Evolutionary conservation across 441 rosid species (phyloP).

Genomic region (Syzygium syzygioides): DNA sequence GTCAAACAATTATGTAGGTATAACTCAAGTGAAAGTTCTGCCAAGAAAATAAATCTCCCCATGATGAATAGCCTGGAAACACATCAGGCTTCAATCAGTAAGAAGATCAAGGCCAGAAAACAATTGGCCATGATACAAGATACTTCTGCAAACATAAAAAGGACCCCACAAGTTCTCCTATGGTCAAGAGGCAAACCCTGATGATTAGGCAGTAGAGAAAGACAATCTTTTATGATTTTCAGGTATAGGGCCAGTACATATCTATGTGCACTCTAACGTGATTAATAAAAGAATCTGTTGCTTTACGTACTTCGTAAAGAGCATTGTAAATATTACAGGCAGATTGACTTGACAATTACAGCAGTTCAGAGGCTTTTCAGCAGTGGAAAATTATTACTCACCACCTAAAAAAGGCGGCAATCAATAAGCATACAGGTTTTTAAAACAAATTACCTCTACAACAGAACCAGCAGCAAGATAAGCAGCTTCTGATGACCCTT

Average conservation of each 20-base stretch:
- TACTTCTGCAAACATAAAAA: background rate
- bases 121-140: background rate
- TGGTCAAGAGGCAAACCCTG: background rate
- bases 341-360: background rate
- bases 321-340: background rate
- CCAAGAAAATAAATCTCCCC: background rate
- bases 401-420: background rate
- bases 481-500: conserved; percentile 85
- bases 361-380: background rate
- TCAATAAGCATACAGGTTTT: background rate
- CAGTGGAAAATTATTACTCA: background rate
- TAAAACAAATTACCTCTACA: conserved; percentile 42
- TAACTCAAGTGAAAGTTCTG: background rate
- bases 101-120: background rate
- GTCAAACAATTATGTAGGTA: background rate
- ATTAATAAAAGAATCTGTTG: background rate
- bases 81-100: background rate
- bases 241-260: background rate
- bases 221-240: background rate
- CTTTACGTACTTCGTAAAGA: background rate
- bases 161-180: background rate
- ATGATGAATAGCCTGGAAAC: background rate
- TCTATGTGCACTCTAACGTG: background rate
- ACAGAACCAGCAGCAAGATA: conserved; percentile 89
- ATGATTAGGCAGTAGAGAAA: background rate